Evolutionary conservation across 176 grass and related monocot genomes (phyloP).

Genomic region (Carex littledalei): DNA sequence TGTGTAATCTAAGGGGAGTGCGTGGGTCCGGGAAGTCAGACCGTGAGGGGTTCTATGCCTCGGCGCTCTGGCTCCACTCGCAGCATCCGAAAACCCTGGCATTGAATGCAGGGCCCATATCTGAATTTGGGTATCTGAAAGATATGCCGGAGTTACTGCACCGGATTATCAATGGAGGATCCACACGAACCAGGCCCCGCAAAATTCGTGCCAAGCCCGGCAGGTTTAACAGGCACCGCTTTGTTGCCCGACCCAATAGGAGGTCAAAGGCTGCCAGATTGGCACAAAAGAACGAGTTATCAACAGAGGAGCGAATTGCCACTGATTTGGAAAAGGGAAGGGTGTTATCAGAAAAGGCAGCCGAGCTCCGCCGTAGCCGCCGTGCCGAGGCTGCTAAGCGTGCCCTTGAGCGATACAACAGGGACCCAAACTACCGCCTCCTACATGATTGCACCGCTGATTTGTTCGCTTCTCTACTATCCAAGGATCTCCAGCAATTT

Average conservation of each 20-base stretch:
- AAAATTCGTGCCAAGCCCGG: constrained; percentile 8
- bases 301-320: constrained; percentile 35
- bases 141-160: constrained; percentile 90
- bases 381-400: constrained; percentile 29
- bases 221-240: background rate
- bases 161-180: constrained; percentile 47
- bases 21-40: constrained; percentile 74
- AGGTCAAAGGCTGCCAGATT: background rate
- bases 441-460: constrained; percentile 51
- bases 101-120: constrained; percentile 42
- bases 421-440: constrained; percentile 40
- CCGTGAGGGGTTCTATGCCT: constrained; percentile 70
- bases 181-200: constrained; percentile 36
- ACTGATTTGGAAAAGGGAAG: constrained; percentile 29
- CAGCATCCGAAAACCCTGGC: constrained; percentile 67
- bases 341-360: constrained; percentile 10
- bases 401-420: constrained; percentile 41
- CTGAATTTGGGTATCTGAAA: constrained; percentile 77
- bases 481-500: constrained; percentile 46
- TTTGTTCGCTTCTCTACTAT: constrained; percentile 44
- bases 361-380: constrained; percentile 28
- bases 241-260: background rate
- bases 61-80: constrained; percentile 66
- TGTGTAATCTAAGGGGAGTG: constrained; percentile 64
- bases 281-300: background rate